Evolutionary conservation across 83 land plant genomes (phyloP), one percentile per base, ranked within the genome.

Genomic region (Picea abies): DNA sequence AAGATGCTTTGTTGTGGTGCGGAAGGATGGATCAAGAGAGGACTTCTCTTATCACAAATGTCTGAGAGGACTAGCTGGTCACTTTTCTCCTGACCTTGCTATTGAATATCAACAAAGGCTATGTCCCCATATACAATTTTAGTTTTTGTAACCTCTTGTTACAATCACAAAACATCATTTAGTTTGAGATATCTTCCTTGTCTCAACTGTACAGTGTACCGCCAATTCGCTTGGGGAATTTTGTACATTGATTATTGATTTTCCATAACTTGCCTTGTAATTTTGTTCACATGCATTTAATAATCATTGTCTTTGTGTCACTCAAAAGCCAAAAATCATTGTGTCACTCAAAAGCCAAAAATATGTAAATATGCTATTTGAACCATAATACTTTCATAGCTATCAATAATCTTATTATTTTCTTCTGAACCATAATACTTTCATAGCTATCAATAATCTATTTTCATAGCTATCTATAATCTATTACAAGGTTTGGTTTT

Each of bases 11-110:
- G 19, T 86, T 1, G 10, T 90, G 64, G 88, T 90, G 69, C 83
- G 91, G 66, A 83, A 62, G 6, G 93, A 93, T 84, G 91, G 89
- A 20, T 85, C 91, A 12, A 78, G 39, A 0, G 95, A 85, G 14
- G 93, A 93, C 75, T 90, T 93, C 35, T 93, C 95, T 5, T 90
- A 87, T 32, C 89, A 47, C 68, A 93, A 93, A 70, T 93, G 95
- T 75, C 65, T 93, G 1, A 32, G 23, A 56, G 87, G 87, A 20
- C 88, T 90, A 61, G 75, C 88, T 16, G n/a, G 19, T 5, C 16
- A 61, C 29, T 10, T 84, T 22, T 84, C 85, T 16, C 58, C 76
- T 3, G 60, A 64, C 14, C 15, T 20, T 70, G 63, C 81, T 17
- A 8, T 22, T 49, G 69, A 80, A 23, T 63, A 67, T 32, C 35